These are phyloP conservation scores for Globomyces pollinis-pini DNA, from an alignment of 192 early-diverging fungal genomes.

Conservation along the genomic window DNA sequence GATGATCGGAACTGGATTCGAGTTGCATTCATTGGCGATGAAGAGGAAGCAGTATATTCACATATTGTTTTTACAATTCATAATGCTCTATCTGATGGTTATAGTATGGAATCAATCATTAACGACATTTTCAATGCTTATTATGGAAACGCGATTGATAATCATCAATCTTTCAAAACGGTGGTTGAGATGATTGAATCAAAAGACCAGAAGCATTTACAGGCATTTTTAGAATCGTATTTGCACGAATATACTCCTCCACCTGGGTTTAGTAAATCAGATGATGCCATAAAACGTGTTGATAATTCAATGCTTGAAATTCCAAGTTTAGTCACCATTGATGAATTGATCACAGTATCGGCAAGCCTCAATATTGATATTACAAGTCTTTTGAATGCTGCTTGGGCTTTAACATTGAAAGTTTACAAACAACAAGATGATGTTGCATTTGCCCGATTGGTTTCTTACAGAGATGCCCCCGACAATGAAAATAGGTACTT, in stretches of 20 bases:
- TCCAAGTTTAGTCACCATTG: background rate
- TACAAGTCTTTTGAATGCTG: slow-evolving; percentile 11
- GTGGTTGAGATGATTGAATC: background rate
- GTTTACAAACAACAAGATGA: slow-evolving; percentile 11
- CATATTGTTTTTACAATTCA: slow-evolving; percentile 20
- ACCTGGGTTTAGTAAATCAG: background rate
- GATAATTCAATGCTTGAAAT: too few species aligned
- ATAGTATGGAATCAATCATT: slow-evolving; percentile 13
- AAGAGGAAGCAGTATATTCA: background rate
- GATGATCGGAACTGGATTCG: background rate
- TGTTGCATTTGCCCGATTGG: slow-evolving; percentile 17
- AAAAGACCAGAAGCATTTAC: background rate
- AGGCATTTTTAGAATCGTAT: background rate
- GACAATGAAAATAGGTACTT: slow-evolving; percentile 10
- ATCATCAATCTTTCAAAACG: background rate
- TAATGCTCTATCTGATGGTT: slow-evolving; percentile 29
- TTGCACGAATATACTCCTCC: background rate
- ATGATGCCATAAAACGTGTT: background rate
- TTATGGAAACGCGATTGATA: background rate
- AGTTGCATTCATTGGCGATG: slow-evolving; percentile 3
- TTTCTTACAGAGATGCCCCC: slow-evolving; percentile 13
- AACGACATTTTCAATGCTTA: slow-evolving; percentile 11
- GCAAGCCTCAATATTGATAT: background rate
- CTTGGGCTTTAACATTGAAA: slow-evolving; percentile 24
- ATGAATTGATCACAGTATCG: background rate